These are phyloP conservation scores for Exophiala oligosperma DNA, from an alignment of 2,329 filamentous ascomycete genomes.

Conservation along the genomic window DNA sequence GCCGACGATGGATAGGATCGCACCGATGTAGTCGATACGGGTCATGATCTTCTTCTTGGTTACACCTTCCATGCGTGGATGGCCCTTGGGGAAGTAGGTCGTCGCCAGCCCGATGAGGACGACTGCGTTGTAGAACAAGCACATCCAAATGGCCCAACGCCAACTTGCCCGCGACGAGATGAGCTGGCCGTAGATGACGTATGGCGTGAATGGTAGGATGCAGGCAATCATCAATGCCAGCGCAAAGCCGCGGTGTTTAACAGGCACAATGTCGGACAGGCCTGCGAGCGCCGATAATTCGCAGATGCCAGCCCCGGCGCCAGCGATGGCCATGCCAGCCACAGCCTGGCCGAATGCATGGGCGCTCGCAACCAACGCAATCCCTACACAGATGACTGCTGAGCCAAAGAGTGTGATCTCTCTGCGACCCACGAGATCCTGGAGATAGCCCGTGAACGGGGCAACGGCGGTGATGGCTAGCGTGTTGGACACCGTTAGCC, in stretches of 20 bases:
- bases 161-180: constrained; percentile 44
- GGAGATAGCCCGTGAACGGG: constrained; percentile 17
- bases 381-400: constrained; percentile 5
- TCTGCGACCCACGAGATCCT: constrained; percentile 18
- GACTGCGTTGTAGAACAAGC: constrained; percentile 13
- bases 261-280: constrained; percentile 17
- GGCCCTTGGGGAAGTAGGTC: constrained; percentile 12
- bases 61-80: constrained; percentile 1
- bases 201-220: constrained; percentile 13
- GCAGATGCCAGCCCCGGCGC: constrained; percentile 12
- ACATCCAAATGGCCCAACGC: constrained; percentile 17
- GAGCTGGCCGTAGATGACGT: constrained; percentile 54
- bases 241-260: constrained; percentile 6
- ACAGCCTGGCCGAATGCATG: constrained; percentile 13
- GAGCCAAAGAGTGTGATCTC: constrained; percentile 6
- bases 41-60: constrained; percentile 1
- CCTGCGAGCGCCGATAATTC: constrained; percentile 19
- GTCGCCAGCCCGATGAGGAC: constrained; percentile 1
- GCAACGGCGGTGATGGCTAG: constrained; percentile 8
- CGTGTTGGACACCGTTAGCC: constrained; percentile 14
- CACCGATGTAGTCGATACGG: constrained; percentile 17
- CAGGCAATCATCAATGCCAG: constrained; percentile 8
- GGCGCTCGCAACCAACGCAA: constrained; percentile 7
- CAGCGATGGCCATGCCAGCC: constrained; percentile 10
- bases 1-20: constrained; percentile 10